Evolutionary conservation across 306 rosid species (phyloP).

Genomic region (Calophaca sinica): DNA sequence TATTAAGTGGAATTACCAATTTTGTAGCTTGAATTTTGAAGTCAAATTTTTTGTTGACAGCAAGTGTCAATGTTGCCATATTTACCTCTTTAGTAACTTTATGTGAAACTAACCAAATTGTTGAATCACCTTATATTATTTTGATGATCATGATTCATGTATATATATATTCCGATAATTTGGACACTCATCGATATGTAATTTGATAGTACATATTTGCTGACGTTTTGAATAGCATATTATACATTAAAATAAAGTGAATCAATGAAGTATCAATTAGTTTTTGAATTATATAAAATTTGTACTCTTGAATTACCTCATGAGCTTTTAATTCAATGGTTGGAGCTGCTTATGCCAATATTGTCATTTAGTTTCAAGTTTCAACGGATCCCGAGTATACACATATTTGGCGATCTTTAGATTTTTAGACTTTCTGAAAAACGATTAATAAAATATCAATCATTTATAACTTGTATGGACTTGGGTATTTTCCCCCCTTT

Average conservation of each 20-base stretch:
- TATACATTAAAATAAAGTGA: background rate
- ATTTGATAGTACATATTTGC: background rate
- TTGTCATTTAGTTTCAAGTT: background rate
- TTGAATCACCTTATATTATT: background rate
- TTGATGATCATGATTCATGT: background rate
- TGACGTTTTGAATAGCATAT: background rate
- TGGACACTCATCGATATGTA: background rate
- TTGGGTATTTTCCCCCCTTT: background rate
- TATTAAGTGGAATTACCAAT: background rate
- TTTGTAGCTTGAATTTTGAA: background rate
- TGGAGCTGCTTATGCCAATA: background rate
- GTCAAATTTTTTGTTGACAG: background rate
- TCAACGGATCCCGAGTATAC: background rate
- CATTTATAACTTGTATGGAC: background rate
- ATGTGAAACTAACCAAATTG: background rate
- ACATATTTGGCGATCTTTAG: background rate
- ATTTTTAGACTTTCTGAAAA: background rate
- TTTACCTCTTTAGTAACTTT: background rate
- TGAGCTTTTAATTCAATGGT: background rate
- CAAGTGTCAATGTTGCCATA: background rate
- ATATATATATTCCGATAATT: background rate
- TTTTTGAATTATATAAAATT: background rate
- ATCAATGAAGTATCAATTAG: background rate
- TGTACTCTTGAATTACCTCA: background rate
- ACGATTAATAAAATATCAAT: background rate